Evolutionary conservation across 768 basidiomycete species (phyloP).

Genomic region (Lactarius psammicola): DNA sequence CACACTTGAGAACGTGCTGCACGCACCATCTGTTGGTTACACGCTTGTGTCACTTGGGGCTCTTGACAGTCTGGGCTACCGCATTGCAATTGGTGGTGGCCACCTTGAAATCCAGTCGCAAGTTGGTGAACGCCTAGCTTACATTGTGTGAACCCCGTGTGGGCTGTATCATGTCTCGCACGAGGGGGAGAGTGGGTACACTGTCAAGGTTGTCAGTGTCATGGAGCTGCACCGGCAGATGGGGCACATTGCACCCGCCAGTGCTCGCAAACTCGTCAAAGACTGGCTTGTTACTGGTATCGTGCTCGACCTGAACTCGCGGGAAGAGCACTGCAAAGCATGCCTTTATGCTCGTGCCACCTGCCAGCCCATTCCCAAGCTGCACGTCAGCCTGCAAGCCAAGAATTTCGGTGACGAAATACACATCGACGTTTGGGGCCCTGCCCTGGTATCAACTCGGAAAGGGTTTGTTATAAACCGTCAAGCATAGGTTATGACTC

Average conservation of each 20-base stretch:
- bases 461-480: too few species aligned
- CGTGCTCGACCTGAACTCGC: not conserved
- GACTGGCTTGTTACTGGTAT: not conserved
- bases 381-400: not conserved
- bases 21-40: too few species aligned
- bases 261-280: constrained; percentile 30
- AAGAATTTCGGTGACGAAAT: not conserved
- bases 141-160: not conserved
- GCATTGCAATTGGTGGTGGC: not conserved
- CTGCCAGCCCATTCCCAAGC: not conserved
- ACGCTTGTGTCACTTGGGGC: too few species aligned
- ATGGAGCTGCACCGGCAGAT: constrained; percentile 35
- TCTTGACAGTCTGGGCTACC: not conserved
- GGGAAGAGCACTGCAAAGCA: constrained; percentile 38
- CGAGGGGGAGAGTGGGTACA: not conserved
- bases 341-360: not conserved
- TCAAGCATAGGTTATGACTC: too few species aligned
- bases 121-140: not conserved
- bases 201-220: constrained; percentile 8
- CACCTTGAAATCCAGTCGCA: not conserved
- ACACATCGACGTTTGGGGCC: not conserved
- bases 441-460: not conserved
- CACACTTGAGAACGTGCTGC: too few species aligned
- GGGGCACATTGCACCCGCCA: constrained; percentile 37
- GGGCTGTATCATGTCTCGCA: not conserved